phyloP scores from a whole-genome alignment of 2,329 filamentous ascomycete genomes.

The Cladophialophora exuberans region DNA sequence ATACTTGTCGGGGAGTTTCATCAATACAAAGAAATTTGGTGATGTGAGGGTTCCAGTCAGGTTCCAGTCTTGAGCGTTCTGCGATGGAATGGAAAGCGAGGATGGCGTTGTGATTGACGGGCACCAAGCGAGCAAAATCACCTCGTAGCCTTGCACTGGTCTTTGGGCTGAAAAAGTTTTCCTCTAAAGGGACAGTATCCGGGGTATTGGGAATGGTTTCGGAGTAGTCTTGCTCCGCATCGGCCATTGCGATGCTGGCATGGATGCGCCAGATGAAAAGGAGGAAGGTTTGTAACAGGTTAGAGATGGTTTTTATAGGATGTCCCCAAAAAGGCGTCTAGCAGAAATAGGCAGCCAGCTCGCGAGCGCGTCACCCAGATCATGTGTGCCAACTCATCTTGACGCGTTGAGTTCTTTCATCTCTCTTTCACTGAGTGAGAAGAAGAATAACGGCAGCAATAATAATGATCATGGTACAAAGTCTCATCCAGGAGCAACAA shows the following conservation, averaged over 20 bases:
- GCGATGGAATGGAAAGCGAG: constrained; percentile 19
- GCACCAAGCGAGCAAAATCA: constrained; percentile 20
- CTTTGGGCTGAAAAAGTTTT: constrained; percentile 12
- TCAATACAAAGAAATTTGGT: constrained; percentile 15
- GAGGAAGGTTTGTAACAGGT: neutral
- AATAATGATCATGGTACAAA: neutral
- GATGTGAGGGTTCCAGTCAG: constrained; percentile 20
- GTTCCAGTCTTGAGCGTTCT: constrained; percentile 14
- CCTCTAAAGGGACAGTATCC: constrained; percentile 14
- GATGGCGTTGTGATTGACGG: constrained; percentile 17
- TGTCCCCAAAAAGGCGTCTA: constrained; percentile 14
- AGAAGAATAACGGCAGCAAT: neutral
- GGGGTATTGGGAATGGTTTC: constrained; percentile 11
- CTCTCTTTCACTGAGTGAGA: too few relatives aligned
- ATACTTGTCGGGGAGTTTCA: constrained; percentile 7
- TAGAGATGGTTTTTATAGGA: constrained; percentile 5
- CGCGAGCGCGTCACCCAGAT: neutral
- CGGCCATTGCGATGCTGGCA: constrained; percentile 5
- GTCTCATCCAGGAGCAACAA: neutral
- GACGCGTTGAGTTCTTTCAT: neutral
- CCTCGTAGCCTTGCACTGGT: constrained; percentile 14
- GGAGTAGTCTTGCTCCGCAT: neutral
- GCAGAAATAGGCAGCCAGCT: constrained; percentile 9
- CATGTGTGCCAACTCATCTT: constrained; percentile 5
- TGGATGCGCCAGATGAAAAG: constrained; percentile 1